Conservation (phyloP, 345 rosid species). For the Eucalyptus dawsonii region DNA sequence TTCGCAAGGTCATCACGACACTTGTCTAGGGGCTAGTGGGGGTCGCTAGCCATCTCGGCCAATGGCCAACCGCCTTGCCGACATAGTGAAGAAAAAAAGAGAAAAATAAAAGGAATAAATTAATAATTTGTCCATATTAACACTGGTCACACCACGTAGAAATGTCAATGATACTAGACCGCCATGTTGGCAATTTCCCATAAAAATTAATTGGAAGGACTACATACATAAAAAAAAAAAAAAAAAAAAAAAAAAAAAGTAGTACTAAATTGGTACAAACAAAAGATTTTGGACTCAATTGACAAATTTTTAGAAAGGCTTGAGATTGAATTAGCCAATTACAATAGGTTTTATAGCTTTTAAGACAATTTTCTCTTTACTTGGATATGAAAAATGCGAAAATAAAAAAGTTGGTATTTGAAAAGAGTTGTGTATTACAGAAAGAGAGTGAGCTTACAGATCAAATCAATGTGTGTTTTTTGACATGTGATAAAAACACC, state of each 20-base stretch:
- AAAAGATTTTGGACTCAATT: too few relatives aligned
- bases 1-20: too few relatives aligned
- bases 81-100: too few relatives aligned
- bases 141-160: too few relatives aligned
- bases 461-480: background rate
- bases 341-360: background rate
- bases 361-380: background rate
- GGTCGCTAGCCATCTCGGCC: too few relatives aligned
- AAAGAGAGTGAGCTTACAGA: background rate
- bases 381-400: background rate
- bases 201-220: background rate
- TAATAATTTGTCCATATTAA: too few relatives aligned
- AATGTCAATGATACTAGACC: too few relatives aligned
- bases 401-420: background rate
- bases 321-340: background rate
- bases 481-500: background rate
- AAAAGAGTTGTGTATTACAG: background rate
- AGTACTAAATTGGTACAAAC: background rate
- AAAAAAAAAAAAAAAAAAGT: too few relatives aligned
- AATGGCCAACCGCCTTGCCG: too few relatives aligned
- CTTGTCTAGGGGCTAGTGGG: too few relatives aligned
- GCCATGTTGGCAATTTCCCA: too few relatives aligned
- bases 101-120: too few relatives aligned
- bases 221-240: background rate
- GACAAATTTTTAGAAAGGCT: background rate